Evolutionary conservation across 1,284 basidiomycete species (phyloP), one percentile per base, ranked within the genome.

Genomic region (Bondarzewia mesenterica): DNA sequence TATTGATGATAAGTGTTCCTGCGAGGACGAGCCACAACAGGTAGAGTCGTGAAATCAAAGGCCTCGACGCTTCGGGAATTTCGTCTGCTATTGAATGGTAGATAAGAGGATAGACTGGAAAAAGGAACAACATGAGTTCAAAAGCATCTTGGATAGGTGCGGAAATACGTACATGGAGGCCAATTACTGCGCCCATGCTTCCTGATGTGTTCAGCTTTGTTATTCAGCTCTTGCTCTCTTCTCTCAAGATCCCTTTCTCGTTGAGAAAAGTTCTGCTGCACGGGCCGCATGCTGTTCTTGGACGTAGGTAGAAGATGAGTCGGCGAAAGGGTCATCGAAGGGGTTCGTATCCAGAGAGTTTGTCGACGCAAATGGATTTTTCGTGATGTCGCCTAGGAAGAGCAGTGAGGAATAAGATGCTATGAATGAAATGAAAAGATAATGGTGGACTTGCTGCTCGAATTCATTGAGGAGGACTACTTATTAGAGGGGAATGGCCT

Each of bases 21-120:
- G 83, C 58, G 22, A 94, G 82, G 51, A 89, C 80, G 37, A 93
- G 81, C 91, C 92, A 94, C 58, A 93, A 76, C 59, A 86, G 82
- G 65, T 90, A 95, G 51, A 99, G 67, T 42, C 91, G 83, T 48
- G 82, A 84, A 56, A 96, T 85, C 57, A 93, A 77, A 4, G 81
- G 75, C 54, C 82, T 84, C 49, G 84, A 85, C 20, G 84, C 80
- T 54, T 89, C 80, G 5, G 93, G 87, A 46, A 98, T 94, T 63
- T 98, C 92, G 52, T 88, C 85, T 51, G 74, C 64, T 58, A 98
- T 94, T 50, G 90, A 87, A 67, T 98, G 95, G 70, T 85, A 96
- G 62, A 98, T 85, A 58, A 99, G 71, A 18, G 94, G 95, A 62
- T 85, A 93, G 76, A 94, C 90, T 93, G 65, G 48, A 54, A 46